Evolutionary conservation across 805 yeast species (phyloP), one percentile per base, ranked within the genome.

Genomic region (Starmera dryadoides): DNA sequence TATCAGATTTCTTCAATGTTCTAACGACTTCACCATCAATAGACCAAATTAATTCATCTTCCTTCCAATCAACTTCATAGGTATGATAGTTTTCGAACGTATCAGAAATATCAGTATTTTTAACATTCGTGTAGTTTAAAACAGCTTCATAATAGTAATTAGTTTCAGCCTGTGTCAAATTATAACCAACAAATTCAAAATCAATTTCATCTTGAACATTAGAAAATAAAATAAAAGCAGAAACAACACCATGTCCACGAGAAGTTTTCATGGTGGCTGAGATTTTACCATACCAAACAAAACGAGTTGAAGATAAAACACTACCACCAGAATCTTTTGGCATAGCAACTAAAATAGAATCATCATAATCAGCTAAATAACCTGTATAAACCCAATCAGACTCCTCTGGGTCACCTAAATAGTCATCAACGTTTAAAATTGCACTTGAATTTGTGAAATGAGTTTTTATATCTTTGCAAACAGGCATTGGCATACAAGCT

Each of bases 141-240:
- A 66, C 60, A 59, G 91, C 96, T 57, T 82, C 79, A 59, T 75
- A 79, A 67, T 85, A 89, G 70, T 58, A 88, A 64, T 89, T 89
- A 21, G 88, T 68, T 69, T 89, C 89, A 2, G 79, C 85, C 18
- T 62, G 57, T 25, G 71, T 69, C 53, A 85, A 62, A 53, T 83
- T 76, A 53, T 74, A 73, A 42, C 98, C 98, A 46, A 87, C 81
- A 49, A 79, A 81, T 66, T 89, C 96, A 55, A 63, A 79, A 73
- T 89, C 97, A 52, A 88, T 73, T 71, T 89, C 97, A 67, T 88
- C 97, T 69, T 85, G 79, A 32, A 81, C 86, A 56, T 85, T 84
- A 7, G 95, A 85, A 61, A 77, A 81, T 38, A 86, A 59, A 60
- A 88, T 86, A 53, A 80, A 77, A 23, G 95, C 89, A 14, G 91